Conservation (phyloP, 805 yeast genomes). For the Torulaspora maleeae region DNA sequence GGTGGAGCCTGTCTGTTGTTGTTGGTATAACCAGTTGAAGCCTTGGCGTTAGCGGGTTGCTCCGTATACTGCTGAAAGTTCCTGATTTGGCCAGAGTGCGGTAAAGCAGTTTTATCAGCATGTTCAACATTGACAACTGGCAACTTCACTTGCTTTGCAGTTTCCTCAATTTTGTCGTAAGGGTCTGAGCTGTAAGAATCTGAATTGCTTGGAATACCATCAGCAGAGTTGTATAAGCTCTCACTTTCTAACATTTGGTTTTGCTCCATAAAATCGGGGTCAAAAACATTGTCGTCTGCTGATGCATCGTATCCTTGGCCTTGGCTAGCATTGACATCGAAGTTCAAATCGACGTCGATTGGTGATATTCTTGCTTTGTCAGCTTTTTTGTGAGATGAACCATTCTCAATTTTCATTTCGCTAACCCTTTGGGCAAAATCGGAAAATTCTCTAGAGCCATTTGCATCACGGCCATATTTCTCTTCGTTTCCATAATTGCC, state of each 20-base stretch:
- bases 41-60: neutral
- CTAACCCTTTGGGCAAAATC: slow-evolving; percentile 23
- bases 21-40: neutral
- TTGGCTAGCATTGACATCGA: neutral
- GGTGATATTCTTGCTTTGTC: slow-evolving; percentile 4
- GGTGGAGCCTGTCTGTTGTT: slow-evolving; percentile 2
- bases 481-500: slow-evolving; percentile 6
- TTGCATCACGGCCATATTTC: slow-evolving; percentile 7
- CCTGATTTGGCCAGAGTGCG: slow-evolving; percentile 6
- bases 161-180: neutral
- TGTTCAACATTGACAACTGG: neutral
- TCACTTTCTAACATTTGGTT: slow-evolving; percentile 30
- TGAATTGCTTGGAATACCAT: slow-evolving; percentile 5
- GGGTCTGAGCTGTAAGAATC: neutral
- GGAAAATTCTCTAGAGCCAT: slow-evolving; percentile 13
- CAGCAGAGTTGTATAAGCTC: slow-evolving; percentile 27
- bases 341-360: slow-evolving; percentile 8
- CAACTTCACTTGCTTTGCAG: neutral
- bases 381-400: neutral
- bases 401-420: slow-evolving; percentile 15
- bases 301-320: neutral
- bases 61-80: slow-evolving; percentile 6
- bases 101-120: slow-evolving; percentile 1
- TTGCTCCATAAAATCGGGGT: slow-evolving; percentile 32
- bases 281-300: slow-evolving; percentile 25